These are phyloP conservation scores for Yamadazyma songkhlaensis DNA, from an alignment of 1,139 yeast genomes.

Conservation along the genomic window DNA sequence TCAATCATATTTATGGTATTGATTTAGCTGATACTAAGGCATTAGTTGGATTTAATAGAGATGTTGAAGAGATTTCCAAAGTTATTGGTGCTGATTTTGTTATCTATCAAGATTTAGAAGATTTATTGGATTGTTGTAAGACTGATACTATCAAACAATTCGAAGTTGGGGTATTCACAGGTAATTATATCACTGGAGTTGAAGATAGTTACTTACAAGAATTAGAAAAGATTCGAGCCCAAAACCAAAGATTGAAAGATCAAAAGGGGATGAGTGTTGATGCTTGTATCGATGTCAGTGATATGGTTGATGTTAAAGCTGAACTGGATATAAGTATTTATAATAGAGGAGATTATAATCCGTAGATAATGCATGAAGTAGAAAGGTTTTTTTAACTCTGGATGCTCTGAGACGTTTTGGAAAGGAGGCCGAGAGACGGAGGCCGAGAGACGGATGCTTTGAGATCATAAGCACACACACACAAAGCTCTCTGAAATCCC, in stretches of 20 bases:
- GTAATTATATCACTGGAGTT: constrained; percentile 87
- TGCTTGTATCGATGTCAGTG: constrained; percentile 45
- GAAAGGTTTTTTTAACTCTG: too few relatives aligned
- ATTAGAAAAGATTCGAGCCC: constrained; percentile 79
- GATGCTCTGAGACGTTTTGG: too few relatives aligned
- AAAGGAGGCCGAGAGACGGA: too few relatives aligned
- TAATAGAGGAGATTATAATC: constrained; percentile 73
- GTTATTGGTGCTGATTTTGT: constrained; percentile 92
- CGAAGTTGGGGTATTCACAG: constrained; percentile 98
- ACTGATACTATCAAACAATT: constrained; percentile 54
- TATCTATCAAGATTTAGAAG: constrained; percentile 81
- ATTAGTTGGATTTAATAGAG: constrained; percentile 79
- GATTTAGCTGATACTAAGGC: constrained; percentile 96
- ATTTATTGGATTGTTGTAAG: constrained; percentile 75
- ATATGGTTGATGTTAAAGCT: constrained; percentile 69
- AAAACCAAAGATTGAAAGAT: constrained; percentile 63
- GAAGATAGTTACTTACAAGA: constrained; percentile 80
- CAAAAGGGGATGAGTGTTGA: constrained; percentile 42
- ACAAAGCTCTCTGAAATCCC: too few relatives aligned
- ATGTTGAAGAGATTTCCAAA: constrained; percentile 68
- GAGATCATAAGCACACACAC: too few relatives aligned
- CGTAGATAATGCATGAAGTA: not conserved
- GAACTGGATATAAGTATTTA: constrained; percentile 89
- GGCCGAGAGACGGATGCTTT: too few relatives aligned
- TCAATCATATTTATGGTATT: constrained; percentile 94